phyloP scores from a whole-genome alignment of 2,329 filamentous ascomycete species.

The Arthrobotrys pseudoclavata region DNA sequence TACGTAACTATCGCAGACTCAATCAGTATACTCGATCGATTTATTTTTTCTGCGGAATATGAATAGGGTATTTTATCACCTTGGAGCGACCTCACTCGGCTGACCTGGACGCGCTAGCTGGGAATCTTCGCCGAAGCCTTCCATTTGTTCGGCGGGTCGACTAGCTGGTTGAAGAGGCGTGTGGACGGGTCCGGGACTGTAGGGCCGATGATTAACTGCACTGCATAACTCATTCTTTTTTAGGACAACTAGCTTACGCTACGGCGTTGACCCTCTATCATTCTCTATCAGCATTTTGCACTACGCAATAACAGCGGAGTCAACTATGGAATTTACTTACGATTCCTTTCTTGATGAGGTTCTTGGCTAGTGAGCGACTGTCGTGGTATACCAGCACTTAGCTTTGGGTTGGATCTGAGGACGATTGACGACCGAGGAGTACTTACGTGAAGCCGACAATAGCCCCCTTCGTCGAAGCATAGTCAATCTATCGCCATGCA shows the following conservation, averaged over 20 bases:
- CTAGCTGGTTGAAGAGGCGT: conserved; percentile 68
- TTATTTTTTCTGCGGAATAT: too few species aligned
- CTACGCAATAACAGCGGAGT: too few species aligned
- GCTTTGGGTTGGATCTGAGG: not conserved
- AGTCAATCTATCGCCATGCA: conserved; percentile 68
- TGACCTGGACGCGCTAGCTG: conserved; percentile 67
- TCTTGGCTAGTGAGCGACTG: conserved; percentile 69
- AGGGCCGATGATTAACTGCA: conserved; percentile 1
- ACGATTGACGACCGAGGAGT: not conserved
- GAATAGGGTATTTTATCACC: not conserved
- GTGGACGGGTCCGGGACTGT: conserved; percentile 66
- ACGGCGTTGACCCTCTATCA: conserved; percentile 61
- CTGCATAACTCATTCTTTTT: not conserved
- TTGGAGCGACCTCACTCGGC: conserved; percentile 68
- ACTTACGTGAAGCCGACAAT: conserved; percentile 71
- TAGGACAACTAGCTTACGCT: conserved; percentile 52
- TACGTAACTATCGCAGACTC: conserved; percentile 48
- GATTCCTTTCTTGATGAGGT: conserved; percentile 72
- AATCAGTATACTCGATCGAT: not conserved
- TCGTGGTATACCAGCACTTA: not conserved
- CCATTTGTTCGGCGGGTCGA: conserved; percentile 68
- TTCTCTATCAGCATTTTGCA: conserved; percentile 1
- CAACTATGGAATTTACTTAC: conserved; percentile 66
- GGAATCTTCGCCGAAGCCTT: conserved; percentile 67
- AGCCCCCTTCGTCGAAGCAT: conserved; percentile 73